These are phyloP conservation scores for Paramecium bursaria DNA, from an alignment of 73 alveolate genomes.

Conservation along the genomic window DNA sequence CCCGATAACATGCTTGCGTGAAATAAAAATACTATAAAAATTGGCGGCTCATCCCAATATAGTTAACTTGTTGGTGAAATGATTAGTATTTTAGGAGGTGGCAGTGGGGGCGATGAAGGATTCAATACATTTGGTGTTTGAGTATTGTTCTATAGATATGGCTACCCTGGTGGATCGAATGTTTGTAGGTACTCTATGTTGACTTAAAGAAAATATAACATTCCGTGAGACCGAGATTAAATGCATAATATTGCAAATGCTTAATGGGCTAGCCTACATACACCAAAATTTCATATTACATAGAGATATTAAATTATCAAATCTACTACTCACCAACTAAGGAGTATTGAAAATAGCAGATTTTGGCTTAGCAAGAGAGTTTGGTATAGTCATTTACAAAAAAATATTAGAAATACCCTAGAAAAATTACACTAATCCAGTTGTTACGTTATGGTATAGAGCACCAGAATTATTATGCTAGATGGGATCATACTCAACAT, in stretches of 20 bases:
- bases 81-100: conserved; percentile 37
- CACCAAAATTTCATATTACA: conserved; percentile 78
- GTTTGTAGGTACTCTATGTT: not conserved
- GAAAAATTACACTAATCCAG: conserved; percentile 81
- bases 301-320: conserved; percentile 81
- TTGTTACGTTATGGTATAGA: conserved; percentile 89
- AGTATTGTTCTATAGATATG: conserved; percentile 72
- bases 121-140: conserved; percentile 71
- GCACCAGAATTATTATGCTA: conserved; percentile 89
- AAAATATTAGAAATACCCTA: conserved; percentile 31
- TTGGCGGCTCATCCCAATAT: conserved; percentile 76
- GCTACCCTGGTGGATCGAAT: conserved; percentile 63
- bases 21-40: conserved; percentile 70
- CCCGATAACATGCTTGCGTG: conserved; percentile 88
- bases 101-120: conserved; percentile 65
- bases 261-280: conserved; percentile 76
- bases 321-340: conserved; percentile 75
- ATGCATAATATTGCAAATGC: conserved; percentile 67
- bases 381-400: conserved; percentile 7
- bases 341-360: conserved; percentile 86
- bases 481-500: conserved; percentile 68
- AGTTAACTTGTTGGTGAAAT: conserved; percentile 59
- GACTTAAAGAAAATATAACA: conserved; percentile 61
- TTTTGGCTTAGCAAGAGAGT: conserved; percentile 88
- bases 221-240: conserved; percentile 68